Base-by-base conservation (phyloP, 2,329 filamentous ascomycete species). In the Juglanconis oblonga region DNA sequence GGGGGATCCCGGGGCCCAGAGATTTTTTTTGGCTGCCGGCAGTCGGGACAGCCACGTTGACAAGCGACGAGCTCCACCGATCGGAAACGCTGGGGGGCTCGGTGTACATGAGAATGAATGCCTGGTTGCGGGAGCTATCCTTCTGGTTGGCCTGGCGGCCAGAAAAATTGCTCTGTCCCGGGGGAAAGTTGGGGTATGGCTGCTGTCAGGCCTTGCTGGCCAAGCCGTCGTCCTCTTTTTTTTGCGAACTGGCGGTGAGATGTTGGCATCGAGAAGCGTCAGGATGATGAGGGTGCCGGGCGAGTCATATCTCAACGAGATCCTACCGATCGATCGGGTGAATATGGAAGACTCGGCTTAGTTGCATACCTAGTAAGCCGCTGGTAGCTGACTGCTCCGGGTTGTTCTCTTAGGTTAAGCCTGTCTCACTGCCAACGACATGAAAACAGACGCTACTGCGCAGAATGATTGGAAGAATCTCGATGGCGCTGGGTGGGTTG, bases 291-390 rank as follows among this genome's bases (percentile, higher is more conserved):
- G 29, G 38, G 14, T 13, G 48, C 17, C 36, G 56, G 52, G 17
- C 59, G 59, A 62, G 59, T 59, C 56, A 59, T 55, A 59, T 35
- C n/a, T n/a, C 48, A 44, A 45, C 36, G 47, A 61, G 38, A n/a
- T 48, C 10, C 13, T 17, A 29, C 50, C 45, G 13, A 9, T 11
- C 8, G 49, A 17, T 10, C 10, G 36, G 36, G 17, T 40, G n/a
- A 29, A 3, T 3, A 50, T 50, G 33, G 32, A 10, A 36, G 49
- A 6, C 9, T 24, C 13, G 33, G 32, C 35, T 8, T 52, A 52
- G 17, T 47, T 17, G 44, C 44, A 24, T 17, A n/a, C 24, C 4
- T n/a, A 4, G 3, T 17, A 5, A 45, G 17, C 10, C 17, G 8
- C 31, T 9, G 17, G 5, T 4, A 31, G 45, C 24, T 10, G 45